A percentile compares a stretch with the other conserved stretches of the same genome.
Evolutionary conservation across 2,329 filamentous ascomycete genomes (phyloP).

Genomic region (Coniochaeta hoffmannii): DNA sequence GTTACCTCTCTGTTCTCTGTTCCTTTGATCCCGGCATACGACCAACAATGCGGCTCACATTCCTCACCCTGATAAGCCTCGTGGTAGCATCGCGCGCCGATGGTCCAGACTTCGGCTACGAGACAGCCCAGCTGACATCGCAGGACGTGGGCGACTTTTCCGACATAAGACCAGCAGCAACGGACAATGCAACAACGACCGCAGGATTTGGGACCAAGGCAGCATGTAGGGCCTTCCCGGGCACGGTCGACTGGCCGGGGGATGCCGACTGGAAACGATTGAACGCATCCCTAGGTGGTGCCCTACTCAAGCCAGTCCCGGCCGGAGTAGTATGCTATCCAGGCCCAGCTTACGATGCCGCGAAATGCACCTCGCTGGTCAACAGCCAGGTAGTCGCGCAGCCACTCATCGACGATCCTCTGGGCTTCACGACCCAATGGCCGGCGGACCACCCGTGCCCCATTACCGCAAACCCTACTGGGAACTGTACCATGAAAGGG

Average conservation of each 20-base stretch:
- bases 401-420: background rate
- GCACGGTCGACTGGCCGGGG: slow-evolving; percentile 17
- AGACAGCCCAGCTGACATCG: background rate
- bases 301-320: slow-evolving; percentile 21
- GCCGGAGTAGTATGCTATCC: slow-evolving; percentile 22
- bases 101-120: slow-evolving; percentile 8
- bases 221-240: slow-evolving; percentile 18
- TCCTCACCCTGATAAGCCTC: no score
- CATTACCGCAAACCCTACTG: no score
- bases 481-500: no score
- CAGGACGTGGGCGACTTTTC: background rate
- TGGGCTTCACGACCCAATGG: no score
- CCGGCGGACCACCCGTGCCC: no score
- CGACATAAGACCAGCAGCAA: background rate
- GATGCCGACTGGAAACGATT: slow-evolving; percentile 17
- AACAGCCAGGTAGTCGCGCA: no score
- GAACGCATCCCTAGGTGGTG: slow-evolving; percentile 20
- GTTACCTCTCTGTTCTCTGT: no score
- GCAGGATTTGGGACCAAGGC: slow-evolving; percentile 5
- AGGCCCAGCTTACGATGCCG: slow-evolving; percentile 15
- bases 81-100: no score
- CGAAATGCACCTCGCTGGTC: slow-evolving; percentile 19
- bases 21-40: no score
- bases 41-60: no score
- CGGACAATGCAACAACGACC: no score